Evolutionary conservation across 169 alveolate species (phyloP).

Genomic region (Cyclospora cayetanensis): DNA sequence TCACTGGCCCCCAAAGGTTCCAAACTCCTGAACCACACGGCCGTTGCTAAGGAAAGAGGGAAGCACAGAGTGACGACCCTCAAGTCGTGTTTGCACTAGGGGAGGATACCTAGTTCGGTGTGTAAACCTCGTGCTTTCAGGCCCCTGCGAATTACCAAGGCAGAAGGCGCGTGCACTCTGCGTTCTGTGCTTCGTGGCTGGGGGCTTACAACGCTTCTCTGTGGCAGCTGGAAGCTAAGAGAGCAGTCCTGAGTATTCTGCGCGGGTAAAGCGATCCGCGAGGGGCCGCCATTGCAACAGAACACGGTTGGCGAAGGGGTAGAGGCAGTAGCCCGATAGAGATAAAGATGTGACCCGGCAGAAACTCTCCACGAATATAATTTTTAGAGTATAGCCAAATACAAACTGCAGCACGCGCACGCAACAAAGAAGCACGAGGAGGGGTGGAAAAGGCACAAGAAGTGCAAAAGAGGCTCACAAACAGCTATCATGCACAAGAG

Average conservation of each 20-base stretch:
- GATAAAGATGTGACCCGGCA: conserved; percentile 51
- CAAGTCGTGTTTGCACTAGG: no score
- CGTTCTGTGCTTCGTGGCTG: no score
- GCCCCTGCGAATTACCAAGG: no score
- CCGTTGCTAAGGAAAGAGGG: no score
- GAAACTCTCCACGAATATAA: conserved; percentile 60
- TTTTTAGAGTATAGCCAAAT: not conserved
- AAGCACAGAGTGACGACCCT: no score
- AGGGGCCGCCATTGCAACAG: conserved; percentile 36
- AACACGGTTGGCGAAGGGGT: conserved; percentile 35
- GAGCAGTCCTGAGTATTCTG: not conserved
- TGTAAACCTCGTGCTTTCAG: no score
- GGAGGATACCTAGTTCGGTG: no score
- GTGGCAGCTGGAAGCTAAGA: not conserved
- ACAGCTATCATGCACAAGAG: no score
- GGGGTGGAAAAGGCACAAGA: not conserved
- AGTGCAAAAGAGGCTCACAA: not conserved
- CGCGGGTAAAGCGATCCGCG: not conserved
- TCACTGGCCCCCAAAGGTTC: no score
- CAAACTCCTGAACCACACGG: no score
- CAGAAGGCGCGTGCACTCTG: no score
- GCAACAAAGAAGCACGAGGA: not conserved
- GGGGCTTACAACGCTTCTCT: no score
- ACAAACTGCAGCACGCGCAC: conserved; percentile 40
- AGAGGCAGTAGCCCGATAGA: conserved; percentile 28